Conservation (phyloP, 1,284 basidiomycete genomes). For the Leccinum insolens region DNA sequence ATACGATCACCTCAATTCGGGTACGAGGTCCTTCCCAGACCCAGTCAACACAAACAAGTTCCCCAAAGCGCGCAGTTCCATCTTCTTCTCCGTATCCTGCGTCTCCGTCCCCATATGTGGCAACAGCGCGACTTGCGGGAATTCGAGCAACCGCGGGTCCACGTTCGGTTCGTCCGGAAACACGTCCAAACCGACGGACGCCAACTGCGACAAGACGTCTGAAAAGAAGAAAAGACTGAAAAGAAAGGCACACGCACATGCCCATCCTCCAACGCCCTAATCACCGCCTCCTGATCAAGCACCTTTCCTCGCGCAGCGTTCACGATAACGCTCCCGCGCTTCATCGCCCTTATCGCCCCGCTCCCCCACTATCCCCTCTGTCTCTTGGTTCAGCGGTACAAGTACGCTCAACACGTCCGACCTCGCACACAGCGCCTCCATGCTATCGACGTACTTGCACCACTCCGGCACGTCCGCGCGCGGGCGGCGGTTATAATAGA, state of each 20-base stretch:
- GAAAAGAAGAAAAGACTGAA: background rate
- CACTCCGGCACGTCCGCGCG: slow-evolving; percentile 61
- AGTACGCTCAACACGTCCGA: slow-evolving; percentile 83
- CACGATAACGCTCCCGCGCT: slow-evolving; percentile 78
- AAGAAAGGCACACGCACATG: slow-evolving; percentile 54
- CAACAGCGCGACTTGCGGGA: slow-evolving; percentile 80
- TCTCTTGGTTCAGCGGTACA: slow-evolving; percentile 56
- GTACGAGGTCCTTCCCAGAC: slow-evolving; percentile 1
- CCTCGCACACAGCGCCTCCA: slow-evolving; percentile 74
- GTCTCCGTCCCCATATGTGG: slow-evolving; percentile 87
- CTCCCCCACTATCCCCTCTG: slow-evolving; percentile 39
- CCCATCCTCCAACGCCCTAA: slow-evolving; percentile 83
- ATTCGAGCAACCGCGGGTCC: slow-evolving; percentile 78
- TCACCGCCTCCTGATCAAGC: slow-evolving; percentile 85
- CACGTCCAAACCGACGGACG: slow-evolving; percentile 86
- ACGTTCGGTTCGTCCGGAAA: slow-evolving; percentile 88
- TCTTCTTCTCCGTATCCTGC: slow-evolving; percentile 77
- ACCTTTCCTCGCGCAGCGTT: slow-evolving; percentile 79
- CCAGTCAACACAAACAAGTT: slow-evolving; percentile 68
- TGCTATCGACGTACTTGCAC: slow-evolving; percentile 72
- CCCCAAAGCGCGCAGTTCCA: slow-evolving; percentile 76
- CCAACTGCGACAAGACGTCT: slow-evolving; percentile 52
- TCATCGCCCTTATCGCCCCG: slow-evolving; percentile 76
- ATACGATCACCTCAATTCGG: background rate
- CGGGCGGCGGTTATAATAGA: slow-evolving; percentile 78